phyloP scores from a whole-genome alignment of 139 green algal genomes.

The Medakamo hakoo region DNA sequence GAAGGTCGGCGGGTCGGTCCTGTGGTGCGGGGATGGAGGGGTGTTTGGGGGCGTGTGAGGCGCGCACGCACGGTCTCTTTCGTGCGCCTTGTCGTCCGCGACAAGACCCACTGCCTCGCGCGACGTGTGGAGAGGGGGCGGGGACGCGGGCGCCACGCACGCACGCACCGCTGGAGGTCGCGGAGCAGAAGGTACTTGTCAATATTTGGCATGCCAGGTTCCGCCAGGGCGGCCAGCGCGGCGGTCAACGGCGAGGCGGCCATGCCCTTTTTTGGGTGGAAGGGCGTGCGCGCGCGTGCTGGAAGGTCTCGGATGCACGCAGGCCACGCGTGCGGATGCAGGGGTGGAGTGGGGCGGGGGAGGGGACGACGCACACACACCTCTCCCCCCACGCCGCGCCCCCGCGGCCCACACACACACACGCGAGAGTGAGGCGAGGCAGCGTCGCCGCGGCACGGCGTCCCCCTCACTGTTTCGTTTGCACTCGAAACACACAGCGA shows the following conservation, averaged over 20 bases:
- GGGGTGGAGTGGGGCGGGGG: too few species aligned
- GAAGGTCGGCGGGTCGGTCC: conserved; percentile 27
- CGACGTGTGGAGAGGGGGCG: not conserved
- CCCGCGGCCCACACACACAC: too few species aligned
- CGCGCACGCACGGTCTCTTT: conserved; percentile 1
- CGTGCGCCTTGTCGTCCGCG: not conserved
- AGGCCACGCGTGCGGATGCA: not conserved
- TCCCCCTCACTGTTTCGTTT: too few species aligned
- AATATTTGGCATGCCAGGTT: conserved; percentile 5
- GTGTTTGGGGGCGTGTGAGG: not conserved
- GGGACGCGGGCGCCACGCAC: not conserved
- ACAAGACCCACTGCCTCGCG: conserved; percentile 2
- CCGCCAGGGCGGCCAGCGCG: not conserved
- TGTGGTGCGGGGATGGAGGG: conserved; percentile 1
- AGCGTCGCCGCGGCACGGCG: too few species aligned
- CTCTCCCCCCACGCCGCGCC: too few species aligned
- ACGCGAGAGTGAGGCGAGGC: too few species aligned
- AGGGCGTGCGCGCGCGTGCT: too few species aligned
- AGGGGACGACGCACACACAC: too few species aligned
- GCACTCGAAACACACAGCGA: too few species aligned
- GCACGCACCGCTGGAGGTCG: conserved; percentile 14
- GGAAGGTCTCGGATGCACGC: not conserved
- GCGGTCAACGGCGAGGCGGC: not conserved
- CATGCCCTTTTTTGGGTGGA: too few species aligned
- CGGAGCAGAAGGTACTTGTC: conserved; percentile 37